Conservation (phyloP, 176 grass and related monocot species). For the Zea mays region Zm-B73-REFERENCE-NAM-5.0 NC_050104.1:153283501-153284000, state of each 20-base stretch:
- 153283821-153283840: slow-evolving; percentile 18
- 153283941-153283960: no score
- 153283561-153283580: slow-evolving; percentile 57
- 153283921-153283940: slow-evolving; percentile 5
- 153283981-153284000: no score
- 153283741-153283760: slow-evolving; percentile 33
- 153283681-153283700: no score
- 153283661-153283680: no score
- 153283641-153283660: no score
- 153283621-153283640: no score
- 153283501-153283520: slow-evolving; percentile 65
- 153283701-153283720: no score
- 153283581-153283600: slow-evolving; percentile 41
- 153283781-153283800: background rate
- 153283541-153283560: slow-evolving; percentile 77
- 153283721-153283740: no score
- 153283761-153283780: background rate
- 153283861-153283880: slow-evolving; percentile 4
- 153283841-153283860: slow-evolving; percentile 3
- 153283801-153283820: slow-evolving; percentile 21
- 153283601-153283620: no score
- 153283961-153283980: no score
- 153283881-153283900: background rate
- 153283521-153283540: slow-evolving; percentile 95
- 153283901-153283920: background rate